phyloP scores from a whole-genome alignment of 805 yeast genomes.

The Sugiyamaella mastotermitis region DNA sequence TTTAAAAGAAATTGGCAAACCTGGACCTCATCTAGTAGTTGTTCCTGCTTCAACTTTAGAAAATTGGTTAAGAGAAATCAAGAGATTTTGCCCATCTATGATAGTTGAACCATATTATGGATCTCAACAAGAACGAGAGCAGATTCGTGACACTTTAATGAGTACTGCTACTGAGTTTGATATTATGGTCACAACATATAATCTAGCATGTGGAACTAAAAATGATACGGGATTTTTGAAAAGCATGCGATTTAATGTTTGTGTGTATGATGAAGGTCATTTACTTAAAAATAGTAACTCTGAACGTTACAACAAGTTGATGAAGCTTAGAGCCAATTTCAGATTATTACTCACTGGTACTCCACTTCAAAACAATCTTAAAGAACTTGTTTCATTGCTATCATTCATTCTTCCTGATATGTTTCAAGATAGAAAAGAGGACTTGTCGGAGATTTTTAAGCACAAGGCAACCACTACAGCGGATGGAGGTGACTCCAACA shows the following conservation, averaged over 20 bases:
- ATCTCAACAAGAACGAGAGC: slow-evolving; percentile 74
- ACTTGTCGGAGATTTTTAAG: slow-evolving; percentile 74
- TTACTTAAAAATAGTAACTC: slow-evolving; percentile 85
- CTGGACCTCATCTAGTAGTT: slow-evolving; percentile 86
- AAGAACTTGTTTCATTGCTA: slow-evolving; percentile 81
- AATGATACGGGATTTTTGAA: slow-evolving; percentile 75
- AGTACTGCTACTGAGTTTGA: slow-evolving; percentile 57
- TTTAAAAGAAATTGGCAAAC: slow-evolving; percentile 58
- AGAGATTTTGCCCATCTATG: slow-evolving; percentile 75
- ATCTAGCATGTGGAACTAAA: slow-evolving; percentile 81
- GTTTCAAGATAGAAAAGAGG: slow-evolving; percentile 77
- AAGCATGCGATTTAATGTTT: slow-evolving; percentile 69
- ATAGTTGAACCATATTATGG: slow-evolving; percentile 94
- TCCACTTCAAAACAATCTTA: slow-evolving; percentile 88
- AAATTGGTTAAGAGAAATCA: slow-evolving; percentile 94
- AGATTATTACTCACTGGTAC: slow-evolving; percentile 91
- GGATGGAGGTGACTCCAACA: slow-evolving; percentile 32
- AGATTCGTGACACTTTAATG: slow-evolving; percentile 63
- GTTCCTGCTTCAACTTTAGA: slow-evolving; percentile 97
- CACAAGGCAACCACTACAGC: slow-evolving; percentile 73
- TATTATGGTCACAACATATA: slow-evolving; percentile 91
- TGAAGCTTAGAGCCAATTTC: slow-evolving; percentile 79
- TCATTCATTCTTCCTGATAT: slow-evolving; percentile 85
- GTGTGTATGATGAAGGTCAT: slow-evolving; percentile 97
- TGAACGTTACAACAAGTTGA: slow-evolving; percentile 81